Evolutionary conservation across 2,329 filamentous ascomycete species (phyloP), one percentile per base, ranked within the genome.

Genomic region (Epichloe sylvatica): DNA sequence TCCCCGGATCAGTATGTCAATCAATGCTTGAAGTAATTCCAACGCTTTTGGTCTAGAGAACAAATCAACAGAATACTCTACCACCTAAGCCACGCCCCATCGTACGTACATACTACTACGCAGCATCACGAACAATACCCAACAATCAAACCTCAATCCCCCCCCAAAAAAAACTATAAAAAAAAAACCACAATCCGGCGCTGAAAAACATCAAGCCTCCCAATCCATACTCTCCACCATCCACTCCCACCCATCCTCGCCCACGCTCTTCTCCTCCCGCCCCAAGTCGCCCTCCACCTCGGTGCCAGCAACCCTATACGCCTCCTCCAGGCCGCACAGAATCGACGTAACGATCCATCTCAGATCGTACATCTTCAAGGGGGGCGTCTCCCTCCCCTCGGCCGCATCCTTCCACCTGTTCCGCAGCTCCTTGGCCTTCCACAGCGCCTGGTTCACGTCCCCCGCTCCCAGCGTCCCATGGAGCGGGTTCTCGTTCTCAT

Each of bases 321-420:
- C 81, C 30, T 69, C 64, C 46, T 83, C 80, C 46, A 85, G 69
- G 0, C 80, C 83, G 0, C 54, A 56, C 47, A 86, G 70, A 9
- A 86, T 72, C 6, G 67, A 66, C 5, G 65, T 62, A 2, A 86
- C 66, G 53, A 86, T 83, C 49, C 67, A 67, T 23, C 77, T 72
- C 11, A 86, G 66, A 49, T 83, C 75, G 55, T 85, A 80, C 54
- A 77, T 75, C 51, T 74, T 72, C 2, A 86, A 65, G 21, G 59
- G 23, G 62, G 60, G 62, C 47, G 61, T 67, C 55, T 64, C 62
- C 7, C 57, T 56, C 1, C 60, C 64, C 49, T 76, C 71, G 37
- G 80, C 77, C 0, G 76, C 80, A 49, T 81, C 77, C 65, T 87
- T 87, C 83, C 83, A 87, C 9, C 78, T 70, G 55, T 87, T 87